phyloP scores from a whole-genome alignment of 352 stramenopile species.

The Stephanocyclus meneghinianus region DNA sequence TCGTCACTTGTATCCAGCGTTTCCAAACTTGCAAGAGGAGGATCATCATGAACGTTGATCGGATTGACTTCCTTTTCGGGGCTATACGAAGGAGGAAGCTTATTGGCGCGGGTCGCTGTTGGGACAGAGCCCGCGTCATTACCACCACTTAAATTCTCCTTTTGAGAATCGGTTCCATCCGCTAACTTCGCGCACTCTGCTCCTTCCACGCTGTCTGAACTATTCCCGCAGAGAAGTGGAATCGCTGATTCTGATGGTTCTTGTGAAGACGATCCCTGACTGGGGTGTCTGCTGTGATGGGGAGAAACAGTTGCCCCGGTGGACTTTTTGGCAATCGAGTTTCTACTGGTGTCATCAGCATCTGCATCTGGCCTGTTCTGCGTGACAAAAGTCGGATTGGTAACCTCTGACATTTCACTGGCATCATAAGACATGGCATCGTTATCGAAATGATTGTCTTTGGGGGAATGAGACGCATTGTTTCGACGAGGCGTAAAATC shows the following conservation, averaged over 20 bases:
- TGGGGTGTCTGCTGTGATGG: slow-evolving; percentile 2
- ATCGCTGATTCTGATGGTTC: slow-evolving; percentile 33
- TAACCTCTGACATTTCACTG: slow-evolving; percentile 55
- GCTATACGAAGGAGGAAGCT: slow-evolving; percentile 1
- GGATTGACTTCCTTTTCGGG: slow-evolving; percentile 1
- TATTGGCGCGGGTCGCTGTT: background rate
- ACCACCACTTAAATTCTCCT: slow-evolving; percentile 32
- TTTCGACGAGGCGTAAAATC: slow-evolving; percentile 38
- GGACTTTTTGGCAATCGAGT: background rate
- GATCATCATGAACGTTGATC: slow-evolving; percentile 9
- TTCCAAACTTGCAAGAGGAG: slow-evolving; percentile 29
- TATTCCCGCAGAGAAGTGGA: slow-evolving; percentile 12
- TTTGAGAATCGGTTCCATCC: slow-evolving; percentile 17
- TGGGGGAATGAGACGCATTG: slow-evolving; percentile 16
- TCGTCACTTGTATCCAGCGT: slow-evolving; percentile 33
- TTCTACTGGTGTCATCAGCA: slow-evolving; percentile 9
- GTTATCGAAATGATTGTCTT: slow-evolving; percentile 14
- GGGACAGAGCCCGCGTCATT: slow-evolving; percentile 1
- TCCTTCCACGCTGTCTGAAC: slow-evolving; percentile 11
- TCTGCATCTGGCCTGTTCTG: slow-evolving; percentile 24
- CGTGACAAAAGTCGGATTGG: slow-evolving; percentile 42
- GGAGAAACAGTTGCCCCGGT: background rate
- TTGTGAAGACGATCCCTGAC: slow-evolving; percentile 22
- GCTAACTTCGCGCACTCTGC: background rate
- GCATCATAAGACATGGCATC: slow-evolving; percentile 37